A percentile compares a stretch with the other conserved stretches of the same genome.
Evolutionary conservation across 805 yeast genomes (phyloP).

Genomic region (Ogataea saltuana): DNA sequence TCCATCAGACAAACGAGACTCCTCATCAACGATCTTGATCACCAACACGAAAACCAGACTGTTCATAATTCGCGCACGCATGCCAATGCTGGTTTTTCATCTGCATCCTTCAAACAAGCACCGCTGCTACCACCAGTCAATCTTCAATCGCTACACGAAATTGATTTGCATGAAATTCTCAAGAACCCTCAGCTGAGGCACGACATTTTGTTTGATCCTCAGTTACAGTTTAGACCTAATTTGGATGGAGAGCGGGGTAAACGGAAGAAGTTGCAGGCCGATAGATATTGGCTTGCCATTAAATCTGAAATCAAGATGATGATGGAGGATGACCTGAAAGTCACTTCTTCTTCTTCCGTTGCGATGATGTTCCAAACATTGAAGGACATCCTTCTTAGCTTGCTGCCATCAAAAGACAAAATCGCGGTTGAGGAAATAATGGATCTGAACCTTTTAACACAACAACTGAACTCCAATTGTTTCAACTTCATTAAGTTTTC

Average conservation of each 20-base stretch:
- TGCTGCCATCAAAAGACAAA: conserved; percentile 78
- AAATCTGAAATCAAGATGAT: conserved; percentile 60
- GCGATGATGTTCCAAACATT: conserved; percentile 77
- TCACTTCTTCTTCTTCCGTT: conserved; percentile 37
- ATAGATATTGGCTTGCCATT: conserved; percentile 81
- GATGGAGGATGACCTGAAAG: conserved; percentile 16
- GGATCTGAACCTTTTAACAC: conserved; percentile 74
- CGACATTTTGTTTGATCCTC: conserved; percentile 90
- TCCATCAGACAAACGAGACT: conserved; percentile 24
- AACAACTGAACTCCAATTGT: conserved; percentile 70
- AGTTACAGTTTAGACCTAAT: conserved; percentile 86
- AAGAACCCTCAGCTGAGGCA: conserved; percentile 92
- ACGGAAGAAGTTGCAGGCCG: conserved; percentile 72
- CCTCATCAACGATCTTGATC: conserved; percentile 22
- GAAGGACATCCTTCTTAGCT: conserved; percentile 68
- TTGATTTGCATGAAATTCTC: conserved; percentile 83
- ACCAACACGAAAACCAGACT: conserved; percentile 8
- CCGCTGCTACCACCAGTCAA: conserved; percentile 72
- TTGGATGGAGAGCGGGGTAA: conserved; percentile 89
- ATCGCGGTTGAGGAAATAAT: conserved; percentile 65
- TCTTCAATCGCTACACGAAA: conserved; percentile 76
- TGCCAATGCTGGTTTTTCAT: not conserved
- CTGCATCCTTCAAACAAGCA: conserved; percentile 11
- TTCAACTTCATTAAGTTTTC: conserved; percentile 71
- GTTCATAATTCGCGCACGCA: not conserved